A percentile compares a stretch with the other conserved stretches of the same genome.
Conservation (phyloP, 345 rosid species). For the Syzygium oleosum region DNA sequence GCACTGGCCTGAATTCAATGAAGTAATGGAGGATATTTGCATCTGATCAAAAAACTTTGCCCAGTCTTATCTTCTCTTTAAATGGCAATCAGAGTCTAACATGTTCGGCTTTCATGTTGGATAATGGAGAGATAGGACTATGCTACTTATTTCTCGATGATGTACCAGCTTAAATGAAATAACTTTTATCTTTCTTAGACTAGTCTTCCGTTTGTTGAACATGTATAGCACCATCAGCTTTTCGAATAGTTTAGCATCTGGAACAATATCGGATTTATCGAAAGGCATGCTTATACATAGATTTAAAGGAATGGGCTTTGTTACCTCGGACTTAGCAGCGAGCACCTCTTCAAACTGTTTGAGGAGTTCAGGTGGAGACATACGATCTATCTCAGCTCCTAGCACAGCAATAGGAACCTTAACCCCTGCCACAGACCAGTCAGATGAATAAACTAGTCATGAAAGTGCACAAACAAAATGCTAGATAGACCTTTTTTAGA, state of each 20-base stretch:
- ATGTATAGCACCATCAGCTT: not conserved
- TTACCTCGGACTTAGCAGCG: constrained; percentile 13
- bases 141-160: not conserved
- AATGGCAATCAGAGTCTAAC: not conserved
- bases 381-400: constrained; percentile 30
- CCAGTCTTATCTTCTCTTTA: not conserved
- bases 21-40: not conserved
- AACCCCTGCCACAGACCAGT: constrained; percentile 11
- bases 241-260: not conserved
- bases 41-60: not conserved
- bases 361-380: constrained; percentile 32
- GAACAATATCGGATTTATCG: not conserved
- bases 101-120: not conserved
- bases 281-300: not conserved
- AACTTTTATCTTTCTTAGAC: not conserved
- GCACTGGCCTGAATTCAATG: not conserved
- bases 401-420: constrained; percentile 26
- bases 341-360: constrained; percentile 30
- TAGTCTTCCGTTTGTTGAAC: not conserved
- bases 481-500: not conserved
- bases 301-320: not conserved
- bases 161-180: not conserved
- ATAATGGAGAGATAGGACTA: not conserved
- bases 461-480: not conserved
- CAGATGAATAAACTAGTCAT: not conserved